phyloP scores from a whole-genome alignment of 352 stramenopile species.

The Globisporangium orthogonon region DNA sequence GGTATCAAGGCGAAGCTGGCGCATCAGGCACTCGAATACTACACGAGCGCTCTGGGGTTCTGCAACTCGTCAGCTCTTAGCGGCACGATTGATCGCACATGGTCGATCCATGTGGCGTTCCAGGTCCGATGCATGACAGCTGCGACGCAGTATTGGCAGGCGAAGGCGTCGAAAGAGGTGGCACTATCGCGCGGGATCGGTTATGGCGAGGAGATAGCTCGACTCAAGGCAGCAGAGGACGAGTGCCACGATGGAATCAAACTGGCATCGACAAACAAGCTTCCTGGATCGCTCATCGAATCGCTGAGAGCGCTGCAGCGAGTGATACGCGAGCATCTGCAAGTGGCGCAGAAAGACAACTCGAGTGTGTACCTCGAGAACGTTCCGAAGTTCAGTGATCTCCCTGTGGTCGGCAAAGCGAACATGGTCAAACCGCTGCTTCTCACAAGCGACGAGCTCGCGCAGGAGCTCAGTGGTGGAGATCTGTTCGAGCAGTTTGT shows the following conservation, averaged over 20 bases:
- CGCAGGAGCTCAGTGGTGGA: constrained; percentile 40
- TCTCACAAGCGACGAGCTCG: constrained; percentile 41
- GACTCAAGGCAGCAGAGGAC: constrained; percentile 42
- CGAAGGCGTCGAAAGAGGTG: constrained; percentile 49
- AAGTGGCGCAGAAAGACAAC: constrained; percentile 70
- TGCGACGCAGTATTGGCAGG: constrained; percentile 75
- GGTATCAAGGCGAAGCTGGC: constrained; percentile 80
- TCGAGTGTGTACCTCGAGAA: constrained; percentile 78
- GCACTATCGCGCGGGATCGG: constrained; percentile 45
- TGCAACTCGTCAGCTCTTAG: constrained; percentile 42
- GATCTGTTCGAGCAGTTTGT: constrained; percentile 76
- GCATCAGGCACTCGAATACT: constrained; percentile 67
- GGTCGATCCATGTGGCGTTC: constrained; percentile 58
- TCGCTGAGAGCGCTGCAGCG: constrained; percentile 49
- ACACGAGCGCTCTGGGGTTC: constrained; percentile 47
- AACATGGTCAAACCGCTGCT: constrained; percentile 58
- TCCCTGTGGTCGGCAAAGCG: constrained; percentile 52
- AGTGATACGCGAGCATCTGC: constrained; percentile 49
- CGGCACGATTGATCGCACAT: constrained; percentile 54
- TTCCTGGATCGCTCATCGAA: constrained; percentile 46
- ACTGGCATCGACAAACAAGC: constrained; percentile 49
- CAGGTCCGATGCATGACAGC: constrained; percentile 68
- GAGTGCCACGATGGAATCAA: constrained; percentile 56
- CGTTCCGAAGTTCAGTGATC: constrained; percentile 43
- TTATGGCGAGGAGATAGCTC: constrained; percentile 76